Evolutionary conservation across 1,284 basidiomycete species (phyloP).

Genomic region (Stygiomarasmius scandens): DNA sequence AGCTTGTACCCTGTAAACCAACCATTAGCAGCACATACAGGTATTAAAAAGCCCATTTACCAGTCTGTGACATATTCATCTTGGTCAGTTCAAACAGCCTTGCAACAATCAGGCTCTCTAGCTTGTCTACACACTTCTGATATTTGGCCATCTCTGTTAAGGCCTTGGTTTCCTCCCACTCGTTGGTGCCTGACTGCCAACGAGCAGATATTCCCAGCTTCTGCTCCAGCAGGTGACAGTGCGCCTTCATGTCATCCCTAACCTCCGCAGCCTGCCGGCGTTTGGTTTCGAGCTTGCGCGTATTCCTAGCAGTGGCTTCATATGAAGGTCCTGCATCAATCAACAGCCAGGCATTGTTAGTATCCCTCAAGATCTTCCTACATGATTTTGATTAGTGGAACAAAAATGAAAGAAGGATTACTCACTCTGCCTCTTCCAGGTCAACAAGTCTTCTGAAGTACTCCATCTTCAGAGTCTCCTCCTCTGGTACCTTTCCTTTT

Average conservation of each 20-base stretch:
- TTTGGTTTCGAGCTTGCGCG: conserved; percentile 1
- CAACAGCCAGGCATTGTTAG: no score
- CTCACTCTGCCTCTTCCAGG: conserved; percentile 11
- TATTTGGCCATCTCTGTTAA: background rate
- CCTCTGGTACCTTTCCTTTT: background rate
- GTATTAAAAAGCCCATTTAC: no score
- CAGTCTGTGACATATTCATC: conserved; percentile 31
- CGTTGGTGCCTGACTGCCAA: conserved; percentile 10
- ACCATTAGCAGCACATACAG: no score
- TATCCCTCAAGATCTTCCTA: no score
- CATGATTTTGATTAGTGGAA: no score
- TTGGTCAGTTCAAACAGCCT: conserved; percentile 21
- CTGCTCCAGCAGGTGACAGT: conserved; percentile 8
- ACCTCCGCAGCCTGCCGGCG: conserved; percentile 7
- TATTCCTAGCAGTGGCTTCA: no score
- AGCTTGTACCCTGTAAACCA: no score
- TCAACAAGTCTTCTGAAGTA: background rate
- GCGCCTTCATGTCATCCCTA: conserved; percentile 8
- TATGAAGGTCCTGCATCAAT: no score
- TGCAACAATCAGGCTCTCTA: conserved; percentile 21
- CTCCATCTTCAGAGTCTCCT: background rate
- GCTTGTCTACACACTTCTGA: conserved; percentile 14
- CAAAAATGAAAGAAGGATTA: background rate
- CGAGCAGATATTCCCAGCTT: conserved; percentile 5
- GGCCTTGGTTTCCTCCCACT: background rate